phyloP scores from a whole-genome alignment of 345 rosid species.

The Dipteronia dyeriana region DNA sequence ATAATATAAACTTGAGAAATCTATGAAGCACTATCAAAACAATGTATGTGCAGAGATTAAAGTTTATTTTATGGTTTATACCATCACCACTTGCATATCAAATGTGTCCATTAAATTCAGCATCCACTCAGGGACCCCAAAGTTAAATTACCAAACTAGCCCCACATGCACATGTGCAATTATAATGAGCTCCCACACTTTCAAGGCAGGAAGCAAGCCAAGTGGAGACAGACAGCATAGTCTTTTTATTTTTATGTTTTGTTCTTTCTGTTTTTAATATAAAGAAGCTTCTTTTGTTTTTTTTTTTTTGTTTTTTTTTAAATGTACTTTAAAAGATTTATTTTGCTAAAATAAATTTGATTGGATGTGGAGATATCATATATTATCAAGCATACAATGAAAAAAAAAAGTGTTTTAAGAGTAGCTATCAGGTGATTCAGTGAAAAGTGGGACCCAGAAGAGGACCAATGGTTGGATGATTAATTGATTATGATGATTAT shows the following conservation, averaged over 20 bases:
- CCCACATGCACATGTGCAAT: conserved; percentile 10
- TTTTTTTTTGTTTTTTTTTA: no score
- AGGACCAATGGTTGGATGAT: conserved; percentile 7
- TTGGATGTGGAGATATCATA: neutral
- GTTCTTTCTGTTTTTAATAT: neutral
- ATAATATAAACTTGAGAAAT: neutral
- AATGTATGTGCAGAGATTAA: neutral
- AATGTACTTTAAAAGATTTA: neutral
- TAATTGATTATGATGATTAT: conserved; percentile 1
- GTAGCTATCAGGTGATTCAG: neutral
- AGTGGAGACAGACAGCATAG: conserved; percentile 14
- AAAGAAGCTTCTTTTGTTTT: neutral
- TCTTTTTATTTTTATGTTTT: neutral
- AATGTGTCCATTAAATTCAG: conserved; percentile 7
- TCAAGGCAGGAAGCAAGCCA: neutral
- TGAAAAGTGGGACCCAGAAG: neutral
- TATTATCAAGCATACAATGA: neutral
- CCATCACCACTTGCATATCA: conserved; percentile 5
- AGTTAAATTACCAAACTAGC: neutral
- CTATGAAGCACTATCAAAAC: neutral
- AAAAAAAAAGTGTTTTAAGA: neutral
- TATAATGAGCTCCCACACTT: neutral
- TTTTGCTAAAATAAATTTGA: neutral
- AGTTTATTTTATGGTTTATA: neutral
- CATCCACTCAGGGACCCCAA: neutral